Percentiles rank a stretch among this genome's conserved stretches.
Conservation (phyloP, 306 rosid species). For the Vicia faba region DNA sequence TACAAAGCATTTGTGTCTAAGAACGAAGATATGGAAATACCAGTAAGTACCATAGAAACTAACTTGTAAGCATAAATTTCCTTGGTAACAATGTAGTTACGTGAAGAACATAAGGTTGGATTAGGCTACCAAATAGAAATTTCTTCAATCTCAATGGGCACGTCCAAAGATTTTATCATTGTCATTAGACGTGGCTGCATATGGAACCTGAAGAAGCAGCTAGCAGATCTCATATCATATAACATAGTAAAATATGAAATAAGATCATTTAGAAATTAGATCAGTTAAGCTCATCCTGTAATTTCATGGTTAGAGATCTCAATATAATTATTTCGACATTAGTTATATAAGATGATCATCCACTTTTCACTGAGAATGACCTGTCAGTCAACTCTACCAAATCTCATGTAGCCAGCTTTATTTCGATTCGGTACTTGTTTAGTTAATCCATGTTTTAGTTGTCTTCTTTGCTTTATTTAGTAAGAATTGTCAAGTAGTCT, state of each 20-base stretch:
- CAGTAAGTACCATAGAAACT: conserved; percentile 58
- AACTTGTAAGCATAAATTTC: no score
- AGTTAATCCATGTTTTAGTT: conserved; percentile 11
- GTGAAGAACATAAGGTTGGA: background rate
- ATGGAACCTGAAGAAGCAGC: conserved; percentile 8
- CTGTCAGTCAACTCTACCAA: background rate
- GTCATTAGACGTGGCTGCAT: conserved; percentile 6
- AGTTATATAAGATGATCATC: conserved; percentile 14
- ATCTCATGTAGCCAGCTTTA: conserved; percentile 9
- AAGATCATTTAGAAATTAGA: background rate
- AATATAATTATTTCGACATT: background rate
- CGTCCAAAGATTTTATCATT: background rate
- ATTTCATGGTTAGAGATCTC: conserved; percentile 16
- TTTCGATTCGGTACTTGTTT: conserved; percentile 10
- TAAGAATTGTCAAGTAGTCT: conserved; percentile 12
- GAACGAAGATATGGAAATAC: conserved; percentile 64
- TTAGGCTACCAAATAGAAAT: background rate
- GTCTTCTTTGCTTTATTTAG: conserved; percentile 10
- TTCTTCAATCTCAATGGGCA: background rate
- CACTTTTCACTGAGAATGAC: background rate
- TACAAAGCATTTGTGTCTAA: conserved; percentile 57
- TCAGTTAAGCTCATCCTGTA: background rate
- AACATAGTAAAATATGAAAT: conserved; percentile 20
- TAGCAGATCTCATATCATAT: conserved; percentile 5
- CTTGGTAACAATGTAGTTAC: background rate